These are phyloP conservation scores for Leishmania braziliensis DNA, from an alignment of 208 protist species.

Conservation along the genomic window DNA sequence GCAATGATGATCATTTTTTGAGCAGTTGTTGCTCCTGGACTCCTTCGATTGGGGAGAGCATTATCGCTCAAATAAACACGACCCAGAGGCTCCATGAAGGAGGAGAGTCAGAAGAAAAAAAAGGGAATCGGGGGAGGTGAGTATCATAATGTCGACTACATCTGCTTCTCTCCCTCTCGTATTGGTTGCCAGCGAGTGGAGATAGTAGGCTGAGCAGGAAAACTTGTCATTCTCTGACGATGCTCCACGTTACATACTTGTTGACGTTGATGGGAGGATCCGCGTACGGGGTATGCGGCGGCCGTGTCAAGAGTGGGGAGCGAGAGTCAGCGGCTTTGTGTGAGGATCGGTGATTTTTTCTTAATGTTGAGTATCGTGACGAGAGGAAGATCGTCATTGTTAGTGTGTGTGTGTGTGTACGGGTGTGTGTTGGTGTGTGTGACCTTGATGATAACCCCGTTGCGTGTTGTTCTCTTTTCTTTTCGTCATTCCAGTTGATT, in stretches of 20 bases:
- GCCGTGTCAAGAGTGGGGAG: not conserved
- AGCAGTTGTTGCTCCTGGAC: not conserved
- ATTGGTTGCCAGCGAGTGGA: not conserved
- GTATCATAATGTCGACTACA: not conserved
- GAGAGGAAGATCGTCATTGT: not conserved
- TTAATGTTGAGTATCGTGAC: not conserved
- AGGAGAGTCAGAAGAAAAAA: not conserved
- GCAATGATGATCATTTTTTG: not conserved
- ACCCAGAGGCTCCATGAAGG: not conserved
- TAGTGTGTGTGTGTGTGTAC: conserved; percentile 1
- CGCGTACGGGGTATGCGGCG: not conserved
- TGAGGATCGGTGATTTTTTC: not conserved
- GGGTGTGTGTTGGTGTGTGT: not conserved
- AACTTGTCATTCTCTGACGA: not conserved
- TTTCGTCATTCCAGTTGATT: not conserved
- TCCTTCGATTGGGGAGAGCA: not conserved
- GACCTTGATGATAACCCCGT: not conserved
- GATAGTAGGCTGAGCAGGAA: not conserved
- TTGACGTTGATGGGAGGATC: not conserved
- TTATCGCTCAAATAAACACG: not conserved
- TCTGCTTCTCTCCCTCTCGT: not conserved
- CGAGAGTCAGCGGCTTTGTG: not conserved
- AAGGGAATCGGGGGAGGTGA: not conserved
- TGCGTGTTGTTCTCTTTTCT: not conserved
- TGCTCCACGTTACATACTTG: not conserved